A percentile compares a stretch with the other conserved stretches of the same genome.
phyloP scores from a whole-genome alignment of 2,329 filamentous ascomycete genomes.

The Ramularia collo-cygni region DNA sequence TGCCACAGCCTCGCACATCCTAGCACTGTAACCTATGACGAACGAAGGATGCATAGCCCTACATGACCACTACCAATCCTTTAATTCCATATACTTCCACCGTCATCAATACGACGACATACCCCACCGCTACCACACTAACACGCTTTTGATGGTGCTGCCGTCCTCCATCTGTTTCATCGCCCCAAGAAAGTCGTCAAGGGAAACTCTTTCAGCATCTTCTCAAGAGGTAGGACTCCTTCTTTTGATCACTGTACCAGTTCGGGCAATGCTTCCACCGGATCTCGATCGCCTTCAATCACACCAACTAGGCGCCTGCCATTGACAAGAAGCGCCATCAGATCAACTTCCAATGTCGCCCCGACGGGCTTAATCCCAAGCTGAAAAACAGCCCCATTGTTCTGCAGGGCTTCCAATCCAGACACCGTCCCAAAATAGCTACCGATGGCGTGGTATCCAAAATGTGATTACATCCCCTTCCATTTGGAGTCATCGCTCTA shows the following conservation, averaged over 20 bases:
- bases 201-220: slow-evolving; percentile 35
- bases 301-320: slow-evolving; percentile 42
- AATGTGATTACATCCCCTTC: slow-evolving; percentile 35
- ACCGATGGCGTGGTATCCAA: slow-evolving; percentile 43
- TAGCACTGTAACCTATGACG: too few species aligned
- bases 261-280: slow-evolving; percentile 35
- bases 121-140: slow-evolving; percentile 29
- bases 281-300: slow-evolving; percentile 38
- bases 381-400: slow-evolving; percentile 41
- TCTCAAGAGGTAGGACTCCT: slow-evolving; percentile 38
- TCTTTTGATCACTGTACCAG: slow-evolving; percentile 40
- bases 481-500: slow-evolving; percentile 19
- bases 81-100: too few species aligned
- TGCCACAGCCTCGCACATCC: too few species aligned
- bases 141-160: slow-evolving; percentile 33
- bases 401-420: slow-evolving; percentile 37
- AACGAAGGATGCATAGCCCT: too few species aligned
- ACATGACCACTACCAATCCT: too few species aligned
- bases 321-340: slow-evolving; percentile 39
- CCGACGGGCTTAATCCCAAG: slow-evolving; percentile 40
- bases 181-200: slow-evolving; percentile 32
- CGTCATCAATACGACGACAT: too few species aligned
- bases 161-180: slow-evolving; percentile 33
- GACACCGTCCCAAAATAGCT: slow-evolving; percentile 33
- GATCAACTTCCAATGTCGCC: slow-evolving; percentile 27